Evolutionary conservation across 1,139 yeast species (phyloP).

Genomic region (Magnusiomyces suaveolens): DNA sequence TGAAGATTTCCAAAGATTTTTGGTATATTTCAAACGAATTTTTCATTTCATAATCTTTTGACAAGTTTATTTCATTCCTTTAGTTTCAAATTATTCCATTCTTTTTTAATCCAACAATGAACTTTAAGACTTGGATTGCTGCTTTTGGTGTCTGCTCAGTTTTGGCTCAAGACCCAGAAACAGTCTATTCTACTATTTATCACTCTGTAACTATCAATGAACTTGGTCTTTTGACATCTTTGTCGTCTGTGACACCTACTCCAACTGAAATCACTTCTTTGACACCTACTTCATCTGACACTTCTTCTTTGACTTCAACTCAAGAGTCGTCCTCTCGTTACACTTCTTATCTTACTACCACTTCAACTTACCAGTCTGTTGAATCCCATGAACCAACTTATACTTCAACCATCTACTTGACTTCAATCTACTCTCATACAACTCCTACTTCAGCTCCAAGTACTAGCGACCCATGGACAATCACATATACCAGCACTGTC

Average conservation of each 20-base stretch:
- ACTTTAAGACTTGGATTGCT: not conserved
- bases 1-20: not conserved
- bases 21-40: too few relatives aligned
- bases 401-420: constrained; percentile 1
- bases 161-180: not conserved
- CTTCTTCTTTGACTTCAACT: constrained; percentile 2
- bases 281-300: not conserved
- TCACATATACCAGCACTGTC: not conserved
- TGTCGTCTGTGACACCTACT: not conserved
- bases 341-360: not conserved
- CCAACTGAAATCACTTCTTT: not conserved
- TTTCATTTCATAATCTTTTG: too few relatives aligned
- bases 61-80: not conserved
- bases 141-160: not conserved
- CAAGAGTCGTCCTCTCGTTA: not conserved
- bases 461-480: not conserved
- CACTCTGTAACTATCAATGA: not conserved
- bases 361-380: not conserved
- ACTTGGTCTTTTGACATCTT: not conserved
- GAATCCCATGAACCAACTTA: not conserved
- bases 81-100: not conserved
- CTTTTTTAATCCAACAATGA: not conserved
- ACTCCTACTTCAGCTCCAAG: not conserved
- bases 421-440: not conserved
- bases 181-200: not conserved